Base-by-base conservation (phyloP, 352 stramenopile genomes). In the Globisporangium orthogonon region DNA sequence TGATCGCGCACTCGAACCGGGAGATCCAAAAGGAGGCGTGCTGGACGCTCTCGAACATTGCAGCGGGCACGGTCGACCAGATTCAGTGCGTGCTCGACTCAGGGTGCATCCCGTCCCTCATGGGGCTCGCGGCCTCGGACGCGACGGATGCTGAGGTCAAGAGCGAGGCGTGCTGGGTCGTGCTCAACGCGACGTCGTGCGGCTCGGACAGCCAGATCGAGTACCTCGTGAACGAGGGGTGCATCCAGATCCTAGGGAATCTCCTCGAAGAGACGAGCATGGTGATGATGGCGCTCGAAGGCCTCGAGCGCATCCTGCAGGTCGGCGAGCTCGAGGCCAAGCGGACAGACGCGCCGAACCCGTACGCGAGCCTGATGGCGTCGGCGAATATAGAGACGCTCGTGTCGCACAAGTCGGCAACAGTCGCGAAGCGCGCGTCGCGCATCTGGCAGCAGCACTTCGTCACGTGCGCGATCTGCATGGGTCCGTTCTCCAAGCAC, bases 281-380 rank as follows among this genome's bases (percentile, higher is more conserved):
- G 96, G 95, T 98, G 49, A 98, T 98, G 92, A 99, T 99, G 96
- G 96, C 96, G 40, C 70, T 99, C 48, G 96, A 99, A 78, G 96
- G 96, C 30, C 78, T 99, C 45, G 96, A 99, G 66, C 74, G 95
- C 57, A 97, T 99, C 56, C 71, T 99, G 58, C 95, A 98, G 72
- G 95, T 98, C 0, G 88, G 97, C 56, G 94, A 96, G 31, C 69
- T 92, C 50, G 80, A 94, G 69, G 78, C 86, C 56, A 88, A 96
- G 76, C 73, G 86, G 54, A 87, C 78, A 52, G 79, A 91, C 52
- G 66, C 79, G 6, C 80, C 83, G 17, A 97, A 97, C 78, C 85
- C 89, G 55, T 96, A 97, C 66, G 87, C 89, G 49, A 84, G 77
- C 50, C 65, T 96, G 46, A 94, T 98, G 74, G 86, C 82, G 56